A percentile compares a stretch with the other conserved stretches of the same genome.
Conservation (phyloP, 208 protist genomes). For the Wallacemonas sp. region DNA sequence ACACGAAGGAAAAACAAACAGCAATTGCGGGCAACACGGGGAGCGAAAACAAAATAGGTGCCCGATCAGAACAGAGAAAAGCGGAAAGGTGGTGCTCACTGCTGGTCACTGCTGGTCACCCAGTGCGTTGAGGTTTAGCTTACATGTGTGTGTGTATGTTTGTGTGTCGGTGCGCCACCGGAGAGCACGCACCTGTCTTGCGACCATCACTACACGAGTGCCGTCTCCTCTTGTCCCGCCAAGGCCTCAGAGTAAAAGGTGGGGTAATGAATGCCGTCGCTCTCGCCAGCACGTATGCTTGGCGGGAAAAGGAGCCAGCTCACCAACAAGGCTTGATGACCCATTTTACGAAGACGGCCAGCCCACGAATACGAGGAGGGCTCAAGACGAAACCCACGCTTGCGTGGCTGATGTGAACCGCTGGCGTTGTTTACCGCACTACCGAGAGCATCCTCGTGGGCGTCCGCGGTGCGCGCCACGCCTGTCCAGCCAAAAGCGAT, state of each 20-base stretch:
- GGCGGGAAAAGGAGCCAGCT: conserved; percentile 55
- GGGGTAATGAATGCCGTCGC: conserved; percentile 74
- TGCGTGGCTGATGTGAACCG: background rate
- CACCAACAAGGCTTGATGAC: conserved; percentile 19
- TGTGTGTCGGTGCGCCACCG: background rate
- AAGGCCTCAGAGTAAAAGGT: conserved; percentile 42
- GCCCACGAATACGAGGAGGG: background rate
- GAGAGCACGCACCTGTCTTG: too few species aligned
- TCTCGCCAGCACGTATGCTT: conserved; percentile 34
- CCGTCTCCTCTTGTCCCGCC: conserved; percentile 12
- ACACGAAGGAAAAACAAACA: too few species aligned
- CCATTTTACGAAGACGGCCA: background rate
- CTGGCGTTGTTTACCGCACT: too few species aligned
- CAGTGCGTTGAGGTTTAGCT: too few species aligned
- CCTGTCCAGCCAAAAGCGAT: background rate
- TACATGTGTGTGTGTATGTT: conserved; percentile 1
- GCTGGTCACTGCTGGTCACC: too few species aligned
- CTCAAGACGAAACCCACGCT: background rate
- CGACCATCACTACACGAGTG: conserved; percentile 14
- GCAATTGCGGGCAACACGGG: too few species aligned
- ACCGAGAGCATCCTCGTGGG: too few species aligned
- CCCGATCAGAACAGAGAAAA: too few species aligned
- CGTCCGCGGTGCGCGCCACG: background rate
- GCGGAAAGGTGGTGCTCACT: too few species aligned
- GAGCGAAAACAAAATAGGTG: too few species aligned